Evolutionary conservation across 768 basidiomycete species (phyloP).

Genomic region (Udeniomyces megalosporus): DNA sequence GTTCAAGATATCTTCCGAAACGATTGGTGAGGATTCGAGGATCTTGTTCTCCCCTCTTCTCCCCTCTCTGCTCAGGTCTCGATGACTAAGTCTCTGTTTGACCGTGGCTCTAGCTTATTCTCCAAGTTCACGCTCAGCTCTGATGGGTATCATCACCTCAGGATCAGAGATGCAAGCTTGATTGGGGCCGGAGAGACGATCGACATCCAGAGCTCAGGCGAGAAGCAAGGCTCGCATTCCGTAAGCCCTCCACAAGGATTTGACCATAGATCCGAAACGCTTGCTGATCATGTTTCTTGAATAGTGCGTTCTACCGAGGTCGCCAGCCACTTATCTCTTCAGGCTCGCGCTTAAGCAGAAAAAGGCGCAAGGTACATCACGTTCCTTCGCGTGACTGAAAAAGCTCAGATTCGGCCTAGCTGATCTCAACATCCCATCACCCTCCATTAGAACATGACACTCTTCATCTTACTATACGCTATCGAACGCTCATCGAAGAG

Average conservation of each 20-base stretch:
- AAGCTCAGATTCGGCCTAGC: too few relatives aligned
- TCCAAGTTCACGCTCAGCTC: constrained; percentile 82
- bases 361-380: too few relatives aligned
- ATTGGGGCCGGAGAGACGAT: constrained; percentile 5
- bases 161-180: constrained; percentile 33
- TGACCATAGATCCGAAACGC: too few relatives aligned
- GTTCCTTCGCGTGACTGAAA: too few relatives aligned
- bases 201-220: constrained; percentile 1
- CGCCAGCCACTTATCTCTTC: constrained; percentile 7
- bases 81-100: too few relatives aligned
- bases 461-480: constrained; percentile 7
- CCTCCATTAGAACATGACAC: constrained; percentile 7
- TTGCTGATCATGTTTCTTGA: too few relatives aligned
- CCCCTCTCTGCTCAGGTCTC: not conserved
- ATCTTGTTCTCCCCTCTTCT: too few relatives aligned
- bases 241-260: too few relatives aligned
- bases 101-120: constrained; percentile 52
- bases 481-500: constrained; percentile 4
- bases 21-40: constrained; percentile 55
- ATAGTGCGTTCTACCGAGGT: constrained; percentile 7
- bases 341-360: constrained; percentile 1
- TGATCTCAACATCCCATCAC: too few relatives aligned
- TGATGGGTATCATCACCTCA: constrained; percentile 60
- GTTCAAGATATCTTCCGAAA: constrained; percentile 94
- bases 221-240: not conserved